phyloP scores from a whole-genome alignment of 176 grass and related monocot species.

The Musa schizocarpa region DNA sequence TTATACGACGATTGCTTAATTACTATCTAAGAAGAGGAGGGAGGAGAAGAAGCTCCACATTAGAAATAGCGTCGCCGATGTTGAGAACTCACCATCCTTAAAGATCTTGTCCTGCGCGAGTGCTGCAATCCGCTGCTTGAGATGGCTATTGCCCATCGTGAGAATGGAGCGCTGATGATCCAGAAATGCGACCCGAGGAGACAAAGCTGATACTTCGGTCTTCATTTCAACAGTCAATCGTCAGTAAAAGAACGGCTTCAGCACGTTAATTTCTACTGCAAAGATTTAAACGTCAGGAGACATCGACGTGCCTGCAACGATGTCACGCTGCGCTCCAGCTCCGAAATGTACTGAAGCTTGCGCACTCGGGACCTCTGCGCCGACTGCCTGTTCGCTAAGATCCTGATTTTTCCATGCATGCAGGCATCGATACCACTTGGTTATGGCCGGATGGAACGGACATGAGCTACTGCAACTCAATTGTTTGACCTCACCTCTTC shows the following conservation, averaged over 20 bases:
- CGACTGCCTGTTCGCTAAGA: constrained; percentile 82
- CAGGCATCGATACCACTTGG: no score
- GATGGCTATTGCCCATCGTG: constrained; percentile 76
- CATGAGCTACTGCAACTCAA: background rate
- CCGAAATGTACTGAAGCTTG: constrained; percentile 91
- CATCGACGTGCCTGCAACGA: constrained; percentile 47
- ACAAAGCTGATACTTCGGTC: constrained; percentile 65
- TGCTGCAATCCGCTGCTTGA: constrained; percentile 62
- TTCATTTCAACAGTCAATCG: constrained; percentile 12
- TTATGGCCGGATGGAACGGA: no score
- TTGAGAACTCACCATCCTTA: constrained; percentile 50
- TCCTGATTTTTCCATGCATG: constrained; percentile 25
- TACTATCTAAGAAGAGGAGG: no score
- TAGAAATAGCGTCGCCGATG: background rate
- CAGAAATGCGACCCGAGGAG: constrained; percentile 76
- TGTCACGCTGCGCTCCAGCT: constrained; percentile 73
- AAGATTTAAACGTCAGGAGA: no score
- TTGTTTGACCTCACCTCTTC: constrained; percentile 39
- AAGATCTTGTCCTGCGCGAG: constrained; percentile 78
- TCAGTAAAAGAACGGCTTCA: background rate
- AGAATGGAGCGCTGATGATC: constrained; percentile 85
- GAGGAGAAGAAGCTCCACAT: no score
- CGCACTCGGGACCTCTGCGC: constrained; percentile 85
- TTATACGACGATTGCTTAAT: no score
- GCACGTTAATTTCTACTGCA: background rate